phyloP scores from a whole-genome alignment of 1,284 basidiomycete species.

The Cystobasidium pallidum region DNA sequence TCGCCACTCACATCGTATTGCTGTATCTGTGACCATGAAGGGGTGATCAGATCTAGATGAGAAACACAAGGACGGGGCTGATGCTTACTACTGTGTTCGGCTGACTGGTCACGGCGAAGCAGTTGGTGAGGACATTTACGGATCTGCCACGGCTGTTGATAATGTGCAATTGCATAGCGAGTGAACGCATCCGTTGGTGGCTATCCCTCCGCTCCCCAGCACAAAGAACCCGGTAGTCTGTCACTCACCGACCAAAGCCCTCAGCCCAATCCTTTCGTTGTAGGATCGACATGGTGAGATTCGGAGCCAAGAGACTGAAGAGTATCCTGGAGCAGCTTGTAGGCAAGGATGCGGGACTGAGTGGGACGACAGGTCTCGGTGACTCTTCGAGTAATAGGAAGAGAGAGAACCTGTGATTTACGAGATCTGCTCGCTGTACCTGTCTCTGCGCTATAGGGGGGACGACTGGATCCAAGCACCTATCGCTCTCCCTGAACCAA shows the following conservation, averaged over 20 bases:
- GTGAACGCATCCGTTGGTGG: too few relatives aligned
- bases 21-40: conserved; percentile 14
- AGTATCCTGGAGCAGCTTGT: neutral
- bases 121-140: conserved; percentile 24
- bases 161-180: too few relatives aligned
- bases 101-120: conserved; percentile 26
- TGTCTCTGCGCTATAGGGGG: too few relatives aligned
- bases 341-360: neutral
- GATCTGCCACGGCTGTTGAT: conserved; percentile 4
- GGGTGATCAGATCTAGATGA: neutral
- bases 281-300: conserved; percentile 10
- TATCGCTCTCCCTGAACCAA: too few relatives aligned
- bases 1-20: conserved; percentile 33
- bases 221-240: too few relatives aligned
- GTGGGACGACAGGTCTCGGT: neutral
- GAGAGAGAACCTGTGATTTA: neutral
- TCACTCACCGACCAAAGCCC: conserved; percentile 18
- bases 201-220: too few relatives aligned
- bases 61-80: neutral
- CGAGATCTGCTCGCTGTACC: too few relatives aligned
- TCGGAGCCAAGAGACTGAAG: neutral
- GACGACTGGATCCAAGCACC: too few relatives aligned
- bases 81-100: conserved; percentile 21
- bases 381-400: conserved; percentile 15
- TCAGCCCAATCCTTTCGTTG: neutral